Percentiles rank a stretch among this genome's conserved stretches.
phyloP scores from a whole-genome alignment of 2,329 filamentous ascomycete species.

The Chrysoporthe deuterocubensis region DNA sequence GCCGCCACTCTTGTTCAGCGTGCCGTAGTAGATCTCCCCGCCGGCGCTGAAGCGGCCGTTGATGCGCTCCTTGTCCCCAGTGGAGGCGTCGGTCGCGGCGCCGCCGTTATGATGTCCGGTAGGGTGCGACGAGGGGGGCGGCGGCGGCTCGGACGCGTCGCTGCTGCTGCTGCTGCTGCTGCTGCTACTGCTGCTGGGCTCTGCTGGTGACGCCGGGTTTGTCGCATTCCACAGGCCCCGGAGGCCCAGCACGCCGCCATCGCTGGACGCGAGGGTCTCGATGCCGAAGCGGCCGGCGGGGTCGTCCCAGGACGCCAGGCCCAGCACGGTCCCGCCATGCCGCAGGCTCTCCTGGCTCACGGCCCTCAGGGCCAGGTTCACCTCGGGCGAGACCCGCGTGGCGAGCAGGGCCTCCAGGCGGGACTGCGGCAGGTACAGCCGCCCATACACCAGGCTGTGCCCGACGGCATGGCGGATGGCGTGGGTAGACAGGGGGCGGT shows the following conservation, averaged over 20 bases:
- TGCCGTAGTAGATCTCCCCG: slow-evolving; percentile 93
- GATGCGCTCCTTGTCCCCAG: slow-evolving; percentile 59
- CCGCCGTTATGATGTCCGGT: not conserved
- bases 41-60: slow-evolving; percentile 88
- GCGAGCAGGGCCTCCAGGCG: slow-evolving; percentile 86
- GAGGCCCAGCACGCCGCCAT: slow-evolving; percentile 85
- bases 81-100: not conserved
- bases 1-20: slow-evolving; percentile 90
- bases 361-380: slow-evolving; percentile 79
- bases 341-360: slow-evolving; percentile 74
- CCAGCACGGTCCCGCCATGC: slow-evolving; percentile 77
- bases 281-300: slow-evolving; percentile 75
- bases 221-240: slow-evolving; percentile 81
- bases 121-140: not conserved
- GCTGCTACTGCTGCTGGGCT: no score
- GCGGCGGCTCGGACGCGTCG: not conserved
- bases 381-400: slow-evolving; percentile 73
- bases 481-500: slow-evolving; percentile 69
- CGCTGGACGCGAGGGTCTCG: slow-evolving; percentile 90
- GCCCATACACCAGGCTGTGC: slow-evolving; percentile 69
- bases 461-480: slow-evolving; percentile 19
- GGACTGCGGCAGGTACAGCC: slow-evolving; percentile 81
- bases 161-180: not conserved
- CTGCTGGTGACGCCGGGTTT: slow-evolving; percentile 29
- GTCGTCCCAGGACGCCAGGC: slow-evolving; percentile 77